These are phyloP conservation scores for Epichloe coenophiala DNA, from an alignment of 2,329 filamentous ascomycete species.

Conservation along the genomic window DNA sequence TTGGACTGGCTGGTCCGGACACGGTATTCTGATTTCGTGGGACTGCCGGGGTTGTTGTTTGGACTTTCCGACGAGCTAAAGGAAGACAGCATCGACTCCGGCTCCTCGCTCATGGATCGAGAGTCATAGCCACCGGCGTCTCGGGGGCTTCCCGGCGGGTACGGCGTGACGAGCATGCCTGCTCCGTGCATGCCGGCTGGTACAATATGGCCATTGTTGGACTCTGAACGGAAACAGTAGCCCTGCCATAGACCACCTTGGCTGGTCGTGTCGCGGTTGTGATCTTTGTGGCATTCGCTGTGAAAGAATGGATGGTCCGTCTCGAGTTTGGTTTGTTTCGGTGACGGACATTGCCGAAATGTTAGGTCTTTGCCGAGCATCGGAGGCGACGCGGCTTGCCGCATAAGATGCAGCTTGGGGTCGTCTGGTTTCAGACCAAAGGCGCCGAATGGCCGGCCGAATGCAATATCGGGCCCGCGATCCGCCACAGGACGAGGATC, in stretches of 20 bases:
- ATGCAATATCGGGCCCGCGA: slow-evolving; percentile 9
- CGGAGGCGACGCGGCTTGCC: slow-evolving; percentile 53
- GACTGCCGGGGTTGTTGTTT: slow-evolving; percentile 5
- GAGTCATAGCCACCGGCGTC: slow-evolving; percentile 31
- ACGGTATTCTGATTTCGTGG: slow-evolving; percentile 13
- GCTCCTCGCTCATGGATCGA: slow-evolving; percentile 27
- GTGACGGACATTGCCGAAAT: slow-evolving; percentile 72
- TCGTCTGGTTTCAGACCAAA: slow-evolving; percentile 25
- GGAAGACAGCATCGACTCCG: slow-evolving; percentile 16
- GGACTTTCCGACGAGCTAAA: slow-evolving; percentile 8
- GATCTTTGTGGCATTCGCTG: slow-evolving; percentile 30
- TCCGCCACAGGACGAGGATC: slow-evolving; percentile 1
- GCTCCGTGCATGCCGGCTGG: slow-evolving; percentile 30
- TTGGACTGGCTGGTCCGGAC: slow-evolving; percentile 22
- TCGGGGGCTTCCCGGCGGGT: slow-evolving; percentile 23
- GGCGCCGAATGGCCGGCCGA: slow-evolving; percentile 31
- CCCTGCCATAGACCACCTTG: slow-evolving; percentile 64
- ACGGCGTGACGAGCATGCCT: slow-evolving; percentile 37
- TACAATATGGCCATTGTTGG: slow-evolving; percentile 23
- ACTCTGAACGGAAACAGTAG: slow-evolving; percentile 40
- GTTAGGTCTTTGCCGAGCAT: slow-evolving; percentile 75
- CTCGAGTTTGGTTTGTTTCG: slow-evolving; percentile 73
- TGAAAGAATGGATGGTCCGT: slow-evolving; percentile 52
- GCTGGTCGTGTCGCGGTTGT: slow-evolving; percentile 41
- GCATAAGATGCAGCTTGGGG: slow-evolving; percentile 30